These are phyloP conservation scores for Venturia oleaginea DNA, from an alignment of 2,329 filamentous ascomycete species.

Conservation along the genomic window DNA sequence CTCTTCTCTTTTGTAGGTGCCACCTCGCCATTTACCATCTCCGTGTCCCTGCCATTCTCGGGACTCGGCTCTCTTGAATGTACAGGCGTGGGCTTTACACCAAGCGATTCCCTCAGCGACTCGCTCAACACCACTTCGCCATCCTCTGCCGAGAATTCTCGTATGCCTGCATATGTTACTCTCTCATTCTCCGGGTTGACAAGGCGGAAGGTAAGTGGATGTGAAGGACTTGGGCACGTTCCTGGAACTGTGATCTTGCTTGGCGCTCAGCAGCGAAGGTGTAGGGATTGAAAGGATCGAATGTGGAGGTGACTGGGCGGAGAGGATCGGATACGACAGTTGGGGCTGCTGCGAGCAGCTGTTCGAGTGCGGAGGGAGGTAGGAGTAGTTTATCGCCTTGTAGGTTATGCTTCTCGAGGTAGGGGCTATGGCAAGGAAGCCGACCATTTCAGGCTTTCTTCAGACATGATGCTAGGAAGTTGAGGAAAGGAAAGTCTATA, in stretches of 20 bases:
- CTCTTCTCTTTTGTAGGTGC: conserved; percentile 17
- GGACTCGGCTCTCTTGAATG: conserved; percentile 4
- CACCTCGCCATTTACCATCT: conserved; percentile 23
- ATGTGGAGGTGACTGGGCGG: conserved; percentile 37
- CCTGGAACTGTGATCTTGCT: conserved; percentile 48
- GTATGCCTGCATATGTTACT: conserved; percentile 77
- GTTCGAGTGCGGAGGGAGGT: conserved; percentile 81
- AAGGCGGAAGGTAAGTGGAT: conserved; percentile 84
- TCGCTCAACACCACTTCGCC: conserved; percentile 65
- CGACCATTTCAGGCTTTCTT: conserved; percentile 55
- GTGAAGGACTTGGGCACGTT: conserved; percentile 65
- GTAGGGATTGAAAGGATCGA: conserved; percentile 66
- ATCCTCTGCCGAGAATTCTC: conserved; percentile 86
- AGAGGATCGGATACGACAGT: conserved; percentile 33
- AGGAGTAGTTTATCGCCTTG: conserved; percentile 89
- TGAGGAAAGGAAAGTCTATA: background rate
- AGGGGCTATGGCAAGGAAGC: conserved; percentile 49
- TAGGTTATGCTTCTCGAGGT: conserved; percentile 44
- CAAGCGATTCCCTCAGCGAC: conserved; percentile 67
- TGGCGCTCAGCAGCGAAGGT: conserved; percentile 53
- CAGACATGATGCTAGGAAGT: background rate
- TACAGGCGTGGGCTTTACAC: conserved; percentile 22
- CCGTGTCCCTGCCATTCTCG: conserved; percentile 24
- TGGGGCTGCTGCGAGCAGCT: conserved; percentile 68
- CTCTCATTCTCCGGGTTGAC: conserved; percentile 72